A percentile compares a stretch with the other conserved stretches of the same genome.
phyloP scores from a whole-genome alignment of 495 filamentous ascomycete species.

The Penicillium dipodomyicola region DNA sequence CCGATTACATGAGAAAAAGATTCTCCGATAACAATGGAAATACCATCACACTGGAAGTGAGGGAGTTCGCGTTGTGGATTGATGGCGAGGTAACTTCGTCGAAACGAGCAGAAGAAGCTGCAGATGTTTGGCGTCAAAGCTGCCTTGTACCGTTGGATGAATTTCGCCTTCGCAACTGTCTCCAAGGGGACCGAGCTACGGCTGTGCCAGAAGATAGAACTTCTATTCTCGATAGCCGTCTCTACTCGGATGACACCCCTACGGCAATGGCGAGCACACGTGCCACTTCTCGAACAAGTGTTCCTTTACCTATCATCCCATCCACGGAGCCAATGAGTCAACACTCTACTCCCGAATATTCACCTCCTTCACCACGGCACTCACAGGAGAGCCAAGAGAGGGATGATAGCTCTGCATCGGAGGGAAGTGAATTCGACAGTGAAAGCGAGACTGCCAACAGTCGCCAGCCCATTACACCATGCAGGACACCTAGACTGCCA shows the following conservation, averaged over 20 bases:
- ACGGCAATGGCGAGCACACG: neutral
- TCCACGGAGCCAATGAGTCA: neutral
- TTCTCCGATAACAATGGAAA: constrained; percentile 1
- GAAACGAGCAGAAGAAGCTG: neutral
- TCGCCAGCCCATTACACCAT: neutral
- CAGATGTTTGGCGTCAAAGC: neutral
- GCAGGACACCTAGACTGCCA: neutral
- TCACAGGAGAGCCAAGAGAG: neutral
- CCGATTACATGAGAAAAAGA: neutral
- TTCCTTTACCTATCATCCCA: neutral
- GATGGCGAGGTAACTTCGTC: neutral
- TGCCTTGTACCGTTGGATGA: neutral
- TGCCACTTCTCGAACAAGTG: constrained; percentile 1
- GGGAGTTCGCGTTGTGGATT: neutral
- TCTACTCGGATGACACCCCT: neutral
- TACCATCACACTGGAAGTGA: neutral
- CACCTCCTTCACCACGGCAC: neutral
- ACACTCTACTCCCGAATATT: neutral
- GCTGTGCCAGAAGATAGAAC: neutral
- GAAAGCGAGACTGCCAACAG: neutral
- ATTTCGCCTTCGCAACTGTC: neutral
- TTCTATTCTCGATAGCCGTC: neutral
- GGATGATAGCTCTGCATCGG: neutral
- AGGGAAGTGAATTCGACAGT: neutral
- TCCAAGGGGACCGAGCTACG: constrained; percentile 1